Evolutionary conservation across 2,329 filamentous ascomycete genomes (phyloP).

Genomic region (Verticillium nonalfalfae): DNA sequence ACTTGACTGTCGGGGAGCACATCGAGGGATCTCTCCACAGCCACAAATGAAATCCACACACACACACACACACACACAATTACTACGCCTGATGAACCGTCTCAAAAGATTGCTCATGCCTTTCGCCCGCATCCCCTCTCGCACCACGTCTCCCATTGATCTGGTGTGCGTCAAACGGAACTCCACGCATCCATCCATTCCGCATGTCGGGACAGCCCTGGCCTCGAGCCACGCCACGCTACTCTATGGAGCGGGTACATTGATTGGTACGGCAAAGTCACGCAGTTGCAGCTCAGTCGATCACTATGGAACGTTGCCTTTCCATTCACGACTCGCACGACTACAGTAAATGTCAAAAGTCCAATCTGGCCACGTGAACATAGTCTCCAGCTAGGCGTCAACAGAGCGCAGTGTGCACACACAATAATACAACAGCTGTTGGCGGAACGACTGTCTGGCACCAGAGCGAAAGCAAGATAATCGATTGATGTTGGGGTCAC

Average conservation of each 20-base stretch:
- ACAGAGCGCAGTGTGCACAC: neutral
- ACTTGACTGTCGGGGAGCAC: neutral
- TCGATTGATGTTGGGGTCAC: neutral
- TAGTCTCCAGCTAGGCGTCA: neutral
- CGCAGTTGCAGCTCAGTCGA: neutral
- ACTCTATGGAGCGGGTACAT: neutral
- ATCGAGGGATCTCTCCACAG: neutral
- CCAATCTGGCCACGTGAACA: neutral
- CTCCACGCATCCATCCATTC: neutral
- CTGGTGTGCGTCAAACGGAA: neutral
- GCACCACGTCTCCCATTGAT: neutral
- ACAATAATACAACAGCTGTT: neutral
- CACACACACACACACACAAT: neutral
- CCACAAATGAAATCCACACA: neutral
- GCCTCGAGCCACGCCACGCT: neutral
- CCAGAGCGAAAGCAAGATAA: neutral
- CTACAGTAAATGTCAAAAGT: neutral
- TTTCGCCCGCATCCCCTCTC: neutral
- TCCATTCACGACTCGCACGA: neutral
- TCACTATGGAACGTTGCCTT: neutral
- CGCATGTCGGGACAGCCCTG: neutral
- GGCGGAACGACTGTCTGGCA: neutral
- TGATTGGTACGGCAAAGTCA: neutral
- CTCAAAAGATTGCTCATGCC: neutral
- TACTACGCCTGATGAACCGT: neutral